phyloP scores from a whole-genome alignment of 495 filamentous ascomycete genomes.

The Tetracladium setigerum region DNA sequence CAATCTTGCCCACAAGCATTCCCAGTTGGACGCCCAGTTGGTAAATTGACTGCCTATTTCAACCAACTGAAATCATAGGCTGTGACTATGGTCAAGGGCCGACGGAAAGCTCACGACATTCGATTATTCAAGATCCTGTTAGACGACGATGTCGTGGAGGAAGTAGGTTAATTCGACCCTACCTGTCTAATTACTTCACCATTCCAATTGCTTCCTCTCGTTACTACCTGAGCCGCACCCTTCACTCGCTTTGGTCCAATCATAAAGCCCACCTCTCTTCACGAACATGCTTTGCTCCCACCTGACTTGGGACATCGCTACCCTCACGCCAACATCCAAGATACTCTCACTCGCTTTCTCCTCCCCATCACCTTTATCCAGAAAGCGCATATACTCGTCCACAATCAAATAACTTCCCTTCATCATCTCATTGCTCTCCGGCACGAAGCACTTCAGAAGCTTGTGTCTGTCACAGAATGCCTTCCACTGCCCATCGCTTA shows the following conservation, averaged over 20 bases:
- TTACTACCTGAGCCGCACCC: no score
- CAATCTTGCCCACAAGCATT: constrained; percentile 32
- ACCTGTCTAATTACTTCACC: no score
- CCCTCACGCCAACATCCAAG: constrained; percentile 43
- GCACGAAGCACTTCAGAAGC: constrained; percentile 35
- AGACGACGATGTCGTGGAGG: no score
- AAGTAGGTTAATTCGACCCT: no score
- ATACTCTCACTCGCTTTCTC: constrained; percentile 28
- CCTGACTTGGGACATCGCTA: constrained; percentile 36
- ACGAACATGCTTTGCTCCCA: constrained; percentile 45
- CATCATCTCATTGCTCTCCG: constrained; percentile 48
- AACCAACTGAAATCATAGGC: no score
- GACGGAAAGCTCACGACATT: no score
- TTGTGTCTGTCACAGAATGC: constrained; percentile 40
- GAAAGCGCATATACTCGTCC: constrained; percentile 50
- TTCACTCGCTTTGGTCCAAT: constrained; percentile 35
- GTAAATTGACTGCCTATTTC: constrained; percentile 31
- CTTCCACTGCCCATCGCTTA: constrained; percentile 40
- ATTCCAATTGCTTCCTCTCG: no score
- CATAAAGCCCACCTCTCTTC: constrained; percentile 42
- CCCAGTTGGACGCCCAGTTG: constrained; percentile 22
- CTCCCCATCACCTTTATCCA: constrained; percentile 36
- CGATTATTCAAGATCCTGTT: no score
- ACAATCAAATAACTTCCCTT: constrained; percentile 43
- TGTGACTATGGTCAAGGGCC: no score